These are phyloP conservation scores for Cryptococcus sp. DNA, from an alignment of 1,284 basidiomycete genomes.

Conservation along the genomic window DNA sequence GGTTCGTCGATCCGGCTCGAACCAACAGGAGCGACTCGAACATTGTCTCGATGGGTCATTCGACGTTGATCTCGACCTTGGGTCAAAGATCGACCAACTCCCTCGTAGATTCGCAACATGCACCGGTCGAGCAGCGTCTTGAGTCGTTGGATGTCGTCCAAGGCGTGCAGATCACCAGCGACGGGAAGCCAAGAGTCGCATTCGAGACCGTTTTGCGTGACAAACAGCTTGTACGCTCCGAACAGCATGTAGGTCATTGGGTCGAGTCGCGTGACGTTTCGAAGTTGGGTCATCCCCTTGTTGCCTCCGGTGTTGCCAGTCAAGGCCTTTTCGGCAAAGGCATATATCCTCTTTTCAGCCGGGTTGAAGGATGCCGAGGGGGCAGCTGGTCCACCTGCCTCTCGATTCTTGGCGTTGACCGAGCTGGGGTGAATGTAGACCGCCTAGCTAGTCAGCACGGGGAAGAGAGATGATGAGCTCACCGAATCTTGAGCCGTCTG, in stretches of 20 bases:
- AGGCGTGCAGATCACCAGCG: constrained; percentile 64
- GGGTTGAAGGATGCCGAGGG: constrained; percentile 46
- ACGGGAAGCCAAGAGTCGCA: constrained; percentile 91
- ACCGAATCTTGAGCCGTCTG: constrained; percentile 85
- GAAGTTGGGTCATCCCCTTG: constrained; percentile 49
- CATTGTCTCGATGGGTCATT: neutral
- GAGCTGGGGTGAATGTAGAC: constrained; percentile 71
- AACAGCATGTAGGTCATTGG: constrained; percentile 89
- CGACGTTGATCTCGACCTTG: constrained; percentile 10
- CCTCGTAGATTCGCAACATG: constrained; percentile 88
- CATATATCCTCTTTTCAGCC: constrained; percentile 72
- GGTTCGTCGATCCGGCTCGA: neutral
- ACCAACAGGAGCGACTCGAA: neutral
- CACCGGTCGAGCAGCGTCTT: constrained; percentile 76
- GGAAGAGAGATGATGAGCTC: constrained; percentile 20
- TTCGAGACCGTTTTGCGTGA: constrained; percentile 64
- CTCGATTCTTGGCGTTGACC: constrained; percentile 71
- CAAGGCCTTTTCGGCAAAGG: constrained; percentile 78
- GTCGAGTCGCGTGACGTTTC: constrained; percentile 80
- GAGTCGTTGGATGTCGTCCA: constrained; percentile 80
- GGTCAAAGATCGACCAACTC: constrained; percentile 53
- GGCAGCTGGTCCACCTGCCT: constrained; percentile 50
- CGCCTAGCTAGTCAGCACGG: constrained; percentile 13
- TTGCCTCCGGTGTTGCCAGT: constrained; percentile 51
- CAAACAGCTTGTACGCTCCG: constrained; percentile 72